A percentile compares a stretch with the other conserved stretches of the same genome.
Conservation (phyloP, 2,329 filamentous ascomycete species). For the Venturia aucupariae region DNA sequence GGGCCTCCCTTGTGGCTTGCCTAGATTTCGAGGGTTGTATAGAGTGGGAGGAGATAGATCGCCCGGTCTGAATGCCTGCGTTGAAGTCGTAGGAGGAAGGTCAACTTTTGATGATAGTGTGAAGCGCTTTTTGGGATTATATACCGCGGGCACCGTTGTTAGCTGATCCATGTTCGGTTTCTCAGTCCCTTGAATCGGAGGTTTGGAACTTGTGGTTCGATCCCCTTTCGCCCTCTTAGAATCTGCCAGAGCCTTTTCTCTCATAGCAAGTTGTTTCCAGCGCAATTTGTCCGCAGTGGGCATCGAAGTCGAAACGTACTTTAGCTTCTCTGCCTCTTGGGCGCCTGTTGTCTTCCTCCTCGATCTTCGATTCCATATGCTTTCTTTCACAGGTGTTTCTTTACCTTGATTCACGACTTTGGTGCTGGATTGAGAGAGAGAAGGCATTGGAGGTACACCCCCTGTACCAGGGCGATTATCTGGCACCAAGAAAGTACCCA, state of each 20-base stretch:
- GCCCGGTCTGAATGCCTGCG: background rate
- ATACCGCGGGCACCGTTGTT: background rate
- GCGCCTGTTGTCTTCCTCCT: background rate
- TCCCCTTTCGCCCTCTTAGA: background rate
- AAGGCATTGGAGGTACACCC: background rate
- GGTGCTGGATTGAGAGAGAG: background rate
- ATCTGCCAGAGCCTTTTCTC: conserved; percentile 1
- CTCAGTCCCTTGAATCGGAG: background rate
- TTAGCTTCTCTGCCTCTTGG: background rate
- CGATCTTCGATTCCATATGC: background rate
- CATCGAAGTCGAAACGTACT: background rate
- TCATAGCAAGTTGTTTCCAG: conserved; percentile 3
- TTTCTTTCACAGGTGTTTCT: background rate
- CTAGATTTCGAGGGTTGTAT: background rate
- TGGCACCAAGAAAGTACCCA: background rate
- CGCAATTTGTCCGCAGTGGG: background rate
- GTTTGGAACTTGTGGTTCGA: background rate
- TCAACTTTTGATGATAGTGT: background rate
- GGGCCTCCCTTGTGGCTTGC: background rate
- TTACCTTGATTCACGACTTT: background rate
- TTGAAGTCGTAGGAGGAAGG: background rate
- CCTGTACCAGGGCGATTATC: background rate
- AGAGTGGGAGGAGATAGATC: background rate
- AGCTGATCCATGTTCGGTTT: background rate
- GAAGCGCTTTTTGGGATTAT: background rate